Conservation (phyloP, 768 basidiomycete species). For the Leccinum subgranulosum region DNA sequence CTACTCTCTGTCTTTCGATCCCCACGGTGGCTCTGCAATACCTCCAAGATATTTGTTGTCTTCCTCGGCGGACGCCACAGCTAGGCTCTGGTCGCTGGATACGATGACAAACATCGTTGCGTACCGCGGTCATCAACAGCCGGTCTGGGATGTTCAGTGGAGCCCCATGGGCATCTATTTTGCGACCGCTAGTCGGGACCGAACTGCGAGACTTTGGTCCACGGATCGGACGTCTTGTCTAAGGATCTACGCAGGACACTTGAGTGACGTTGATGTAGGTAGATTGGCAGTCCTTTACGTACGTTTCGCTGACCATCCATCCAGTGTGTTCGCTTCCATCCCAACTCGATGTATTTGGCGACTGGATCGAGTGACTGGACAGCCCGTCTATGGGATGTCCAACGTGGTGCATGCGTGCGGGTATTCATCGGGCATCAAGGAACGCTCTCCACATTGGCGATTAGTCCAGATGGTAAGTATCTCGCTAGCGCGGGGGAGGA, state of each 20-base stretch:
- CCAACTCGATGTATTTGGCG: constrained; percentile 94
- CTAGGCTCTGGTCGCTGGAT: constrained; percentile 93
- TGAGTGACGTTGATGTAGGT: constrained; percentile 96
- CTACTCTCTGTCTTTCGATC: constrained; percentile 92
- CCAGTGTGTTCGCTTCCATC: constrained; percentile 94
- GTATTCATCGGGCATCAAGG: constrained; percentile 97
- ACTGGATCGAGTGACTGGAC: constrained; percentile 97
- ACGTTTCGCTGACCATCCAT: constrained; percentile 2
- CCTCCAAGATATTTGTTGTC: constrained; percentile 89
- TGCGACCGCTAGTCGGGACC: constrained; percentile 90
- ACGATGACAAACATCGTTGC: constrained; percentile 92
- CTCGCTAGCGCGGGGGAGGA: constrained; percentile 93
- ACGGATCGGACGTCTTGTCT: constrained; percentile 86
- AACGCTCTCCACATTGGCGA: constrained; percentile 76
- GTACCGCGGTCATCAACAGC: constrained; percentile 94
- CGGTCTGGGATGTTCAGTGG: constrained; percentile 99
- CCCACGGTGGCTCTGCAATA: constrained; percentile 78
- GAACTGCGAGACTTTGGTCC: constrained; percentile 94
- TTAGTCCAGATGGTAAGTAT: constrained; percentile 93
- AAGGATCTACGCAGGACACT: constrained; percentile 91
- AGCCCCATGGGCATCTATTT: constrained; percentile 98
- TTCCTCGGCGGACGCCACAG: constrained; percentile 87
- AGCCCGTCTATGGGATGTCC: constrained; percentile 97
- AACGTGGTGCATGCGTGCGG: constrained; percentile 87
- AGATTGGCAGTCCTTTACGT: neutral